Percentiles rank a stretch among this genome's conserved stretches.
These are phyloP conservation scores for Tetragonia tetragonoides DNA, from an alignment of 148 eudicot genomes.

Conservation along the genomic window DNA sequence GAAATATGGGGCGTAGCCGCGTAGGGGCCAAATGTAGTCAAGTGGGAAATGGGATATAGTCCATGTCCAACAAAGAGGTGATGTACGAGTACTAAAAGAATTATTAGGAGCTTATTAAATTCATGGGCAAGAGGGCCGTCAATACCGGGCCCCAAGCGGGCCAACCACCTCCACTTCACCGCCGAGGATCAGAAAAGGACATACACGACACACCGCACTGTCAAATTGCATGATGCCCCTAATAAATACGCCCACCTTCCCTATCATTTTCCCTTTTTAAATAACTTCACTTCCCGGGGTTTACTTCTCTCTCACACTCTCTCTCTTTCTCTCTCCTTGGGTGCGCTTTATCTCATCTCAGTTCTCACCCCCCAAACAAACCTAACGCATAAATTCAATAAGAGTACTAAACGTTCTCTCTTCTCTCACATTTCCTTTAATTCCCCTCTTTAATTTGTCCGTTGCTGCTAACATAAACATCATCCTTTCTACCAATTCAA, in stretches of 20 bases:
- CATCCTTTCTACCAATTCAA: background rate
- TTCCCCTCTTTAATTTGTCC: constrained; percentile 8
- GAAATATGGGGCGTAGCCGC: too few species aligned
- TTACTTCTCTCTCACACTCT: constrained; percentile 26
- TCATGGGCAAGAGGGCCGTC: too few species aligned
- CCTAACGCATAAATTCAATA: background rate
- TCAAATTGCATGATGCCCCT: background rate
- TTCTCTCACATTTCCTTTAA: background rate
- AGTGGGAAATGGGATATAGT: too few species aligned
- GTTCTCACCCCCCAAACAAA: background rate
- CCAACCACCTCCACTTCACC: constrained; percentile 14
- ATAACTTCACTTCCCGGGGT: constrained; percentile 17
- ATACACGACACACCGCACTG: too few species aligned
- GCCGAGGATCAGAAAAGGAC: too few species aligned
- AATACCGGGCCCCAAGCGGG: too few species aligned
- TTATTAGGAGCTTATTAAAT: too few species aligned
- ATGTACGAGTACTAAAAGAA: too few species aligned
- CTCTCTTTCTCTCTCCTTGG: background rate
- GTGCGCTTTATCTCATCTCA: too few species aligned
- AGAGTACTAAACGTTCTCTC: background rate
- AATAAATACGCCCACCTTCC: constrained; percentile 22
- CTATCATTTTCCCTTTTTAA: constrained; percentile 1
- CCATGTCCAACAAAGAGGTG: too few species aligned
- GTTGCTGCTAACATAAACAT: background rate
- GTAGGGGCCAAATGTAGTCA: too few species aligned